Evolutionary conservation across 192 early-diverging fungal species (phyloP).

Genomic region (Coemansia sp.): DNA sequence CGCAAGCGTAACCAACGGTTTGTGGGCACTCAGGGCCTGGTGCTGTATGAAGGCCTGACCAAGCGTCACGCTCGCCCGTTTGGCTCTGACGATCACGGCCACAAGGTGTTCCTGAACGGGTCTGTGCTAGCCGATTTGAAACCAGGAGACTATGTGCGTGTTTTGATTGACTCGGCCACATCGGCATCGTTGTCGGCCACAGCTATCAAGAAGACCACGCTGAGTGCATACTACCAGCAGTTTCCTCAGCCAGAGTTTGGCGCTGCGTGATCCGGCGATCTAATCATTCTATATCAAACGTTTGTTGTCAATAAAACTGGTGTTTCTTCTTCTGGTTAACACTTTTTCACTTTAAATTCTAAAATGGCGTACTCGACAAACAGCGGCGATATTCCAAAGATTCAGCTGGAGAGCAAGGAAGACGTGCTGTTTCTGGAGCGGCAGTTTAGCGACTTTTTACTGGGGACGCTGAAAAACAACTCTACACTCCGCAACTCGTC

Average conservation of each 20-base stretch:
- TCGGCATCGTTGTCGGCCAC: conserved; percentile 46
- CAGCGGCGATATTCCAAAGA: conserved; percentile 46
- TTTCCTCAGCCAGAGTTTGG: conserved; percentile 20
- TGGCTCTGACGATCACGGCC: conserved; percentile 68
- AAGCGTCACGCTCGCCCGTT: conserved; percentile 47
- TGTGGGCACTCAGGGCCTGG: conserved; percentile 54
- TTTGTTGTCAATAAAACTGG: background rate
- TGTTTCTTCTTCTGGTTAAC: background rate
- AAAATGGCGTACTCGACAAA: background rate
- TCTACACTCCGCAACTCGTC: conserved; percentile 31
- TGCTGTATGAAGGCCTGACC: conserved; percentile 59
- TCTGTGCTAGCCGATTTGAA: conserved; percentile 12
- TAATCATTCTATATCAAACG: background rate
- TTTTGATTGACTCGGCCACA: conserved; percentile 32
- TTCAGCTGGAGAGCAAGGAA: conserved; percentile 53
- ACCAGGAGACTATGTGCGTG: conserved; percentile 47
- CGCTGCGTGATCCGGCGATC: background rate
- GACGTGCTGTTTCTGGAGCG: conserved; percentile 44
- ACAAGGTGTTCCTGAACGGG: conserved; percentile 63
- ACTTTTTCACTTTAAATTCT: background rate
- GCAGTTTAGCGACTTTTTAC: conserved; percentile 33
- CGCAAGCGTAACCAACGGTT: conserved; percentile 54
- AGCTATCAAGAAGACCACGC: conserved; percentile 32
- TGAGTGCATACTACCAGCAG: conserved; percentile 23
- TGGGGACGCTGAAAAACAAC: conserved; percentile 23